phyloP scores from a whole-genome alignment of 1,139 yeast genomes.

The Hyphopichia fennica region DNA sequence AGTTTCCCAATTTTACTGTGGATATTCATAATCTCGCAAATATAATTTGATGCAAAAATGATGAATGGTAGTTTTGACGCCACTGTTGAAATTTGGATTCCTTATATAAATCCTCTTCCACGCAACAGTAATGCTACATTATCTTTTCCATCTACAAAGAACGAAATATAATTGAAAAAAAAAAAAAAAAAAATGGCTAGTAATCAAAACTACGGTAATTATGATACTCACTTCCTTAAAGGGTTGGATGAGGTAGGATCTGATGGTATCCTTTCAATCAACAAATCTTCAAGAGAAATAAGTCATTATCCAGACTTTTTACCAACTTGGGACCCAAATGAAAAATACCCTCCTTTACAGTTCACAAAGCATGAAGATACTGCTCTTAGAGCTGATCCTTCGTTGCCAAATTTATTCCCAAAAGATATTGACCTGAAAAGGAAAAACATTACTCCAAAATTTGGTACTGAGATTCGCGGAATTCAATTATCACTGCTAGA shows the following conservation, averaged over 20 bases:
- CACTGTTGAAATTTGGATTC: no score
- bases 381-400: slow-evolving; percentile 49
- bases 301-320: slow-evolving; percentile 39
- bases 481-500: slow-evolving; percentile 48
- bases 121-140: no score
- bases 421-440: slow-evolving; percentile 14
- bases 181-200: no score
- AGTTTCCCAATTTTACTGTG: no score
- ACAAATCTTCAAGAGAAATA: slow-evolving; percentile 26
- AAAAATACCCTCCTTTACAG: slow-evolving; percentile 36
- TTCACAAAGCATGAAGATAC: slow-evolving; percentile 45
- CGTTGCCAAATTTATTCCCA: slow-evolving; percentile 42
- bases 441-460: slow-evolving; percentile 48
- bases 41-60: no score
- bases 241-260: slow-evolving; percentile 37
- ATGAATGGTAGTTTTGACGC: no score
- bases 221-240: slow-evolving; percentile 41
- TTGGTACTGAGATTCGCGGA: slow-evolving; percentile 55
- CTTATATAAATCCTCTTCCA: no score
- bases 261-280: slow-evolving; percentile 39
- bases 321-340: slow-evolving; percentile 50
- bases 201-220: slow-evolving; percentile 23
- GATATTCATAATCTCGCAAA: no score
- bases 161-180: no score
- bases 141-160: no score